Evolutionary conservation across 2,329 filamentous ascomycete species (phyloP).

Genomic region (Berkeleyomyces rouxiae): DNA sequence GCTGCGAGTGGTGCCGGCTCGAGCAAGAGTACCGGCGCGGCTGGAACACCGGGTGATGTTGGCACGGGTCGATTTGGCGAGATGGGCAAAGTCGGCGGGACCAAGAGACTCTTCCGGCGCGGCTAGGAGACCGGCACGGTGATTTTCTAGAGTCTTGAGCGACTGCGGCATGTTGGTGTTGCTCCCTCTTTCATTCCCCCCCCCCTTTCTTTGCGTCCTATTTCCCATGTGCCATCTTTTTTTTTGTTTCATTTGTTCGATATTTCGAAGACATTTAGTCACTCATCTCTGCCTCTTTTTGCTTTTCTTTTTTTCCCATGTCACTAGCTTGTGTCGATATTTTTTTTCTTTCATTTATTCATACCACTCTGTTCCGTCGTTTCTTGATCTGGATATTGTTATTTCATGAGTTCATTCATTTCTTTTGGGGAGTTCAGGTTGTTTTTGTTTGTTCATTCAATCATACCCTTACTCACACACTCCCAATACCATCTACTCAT

Average conservation of each 20-base stretch:
- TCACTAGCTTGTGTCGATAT: neutral
- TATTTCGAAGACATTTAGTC: no score
- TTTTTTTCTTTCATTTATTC: neutral
- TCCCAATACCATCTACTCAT: no score
- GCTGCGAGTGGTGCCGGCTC: neutral
- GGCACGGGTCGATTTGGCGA: slow-evolving; percentile 40
- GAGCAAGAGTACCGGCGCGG: no score
- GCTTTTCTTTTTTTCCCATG: neutral
- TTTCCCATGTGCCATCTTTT: neutral
- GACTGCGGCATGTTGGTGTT: neutral
- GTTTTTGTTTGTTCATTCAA: neutral
- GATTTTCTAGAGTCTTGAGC: neutral
- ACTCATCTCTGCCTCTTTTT: neutral
- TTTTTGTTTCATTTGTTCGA: neutral
- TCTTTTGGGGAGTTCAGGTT: neutral
- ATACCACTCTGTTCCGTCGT: neutral
- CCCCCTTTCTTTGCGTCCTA: neutral
- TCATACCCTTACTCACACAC: neutral
- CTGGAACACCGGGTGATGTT: neutral
- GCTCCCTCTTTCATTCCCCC: neutral
- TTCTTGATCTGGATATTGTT: neutral
- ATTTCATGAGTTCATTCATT: neutral
- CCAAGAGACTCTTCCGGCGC: slow-evolving; percentile 52
- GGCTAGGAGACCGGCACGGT: slow-evolving; percentile 13
- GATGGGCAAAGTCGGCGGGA: slow-evolving; percentile 53